Percentiles rank a stretch among this genome's conserved stretches.
Evolutionary conservation across 208 protist species (phyloP).

Genomic region (Strigomonas galati): DNA sequence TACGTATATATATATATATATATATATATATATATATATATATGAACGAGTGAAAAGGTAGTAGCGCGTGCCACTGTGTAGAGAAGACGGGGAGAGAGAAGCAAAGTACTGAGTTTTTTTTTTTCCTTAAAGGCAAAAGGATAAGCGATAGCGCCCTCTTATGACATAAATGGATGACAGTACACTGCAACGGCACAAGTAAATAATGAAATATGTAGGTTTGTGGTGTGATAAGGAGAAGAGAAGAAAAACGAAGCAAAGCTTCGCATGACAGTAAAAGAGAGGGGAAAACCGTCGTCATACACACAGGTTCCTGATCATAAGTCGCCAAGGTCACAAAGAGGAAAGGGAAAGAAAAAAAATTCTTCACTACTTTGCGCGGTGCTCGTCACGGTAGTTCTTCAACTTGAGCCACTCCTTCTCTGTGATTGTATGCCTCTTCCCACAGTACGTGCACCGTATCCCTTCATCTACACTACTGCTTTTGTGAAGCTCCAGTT

Average conservation of each 20-base stretch:
- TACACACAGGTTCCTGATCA: conserved; percentile 10
- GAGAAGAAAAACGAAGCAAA: conserved; percentile 3
- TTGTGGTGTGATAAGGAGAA: conserved; percentile 6
- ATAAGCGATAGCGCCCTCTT: too few relatives aligned
- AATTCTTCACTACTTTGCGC: neutral
- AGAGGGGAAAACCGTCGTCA: neutral
- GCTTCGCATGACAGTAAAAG: conserved; percentile 11
- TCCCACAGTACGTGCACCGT: conserved; percentile 45
- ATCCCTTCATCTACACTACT: conserved; percentile 10
- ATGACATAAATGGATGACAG: too few relatives aligned
- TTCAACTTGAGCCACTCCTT: conserved; percentile 41
- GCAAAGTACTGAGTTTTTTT: conserved; percentile 12
- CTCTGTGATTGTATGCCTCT: conserved; percentile 20
- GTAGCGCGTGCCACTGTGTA: too few relatives aligned
- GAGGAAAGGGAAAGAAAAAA: conserved; percentile 3
- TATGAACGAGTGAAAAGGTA: too few relatives aligned
- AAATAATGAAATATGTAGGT: neutral
- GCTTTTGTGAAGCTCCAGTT: conserved; percentile 15
- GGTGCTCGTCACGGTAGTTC: conserved; percentile 9
- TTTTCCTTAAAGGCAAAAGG: neutral
- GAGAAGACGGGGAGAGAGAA: neutral
- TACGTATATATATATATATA: conserved; percentile 19
- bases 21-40: conserved; percentile 18
- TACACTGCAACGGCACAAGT: too few relatives aligned
- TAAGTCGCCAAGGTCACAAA: neutral